Evolutionary conservation across 176 grass and related monocot genomes (phyloP).

Genomic region (Oryza glumipatula): DNA sequence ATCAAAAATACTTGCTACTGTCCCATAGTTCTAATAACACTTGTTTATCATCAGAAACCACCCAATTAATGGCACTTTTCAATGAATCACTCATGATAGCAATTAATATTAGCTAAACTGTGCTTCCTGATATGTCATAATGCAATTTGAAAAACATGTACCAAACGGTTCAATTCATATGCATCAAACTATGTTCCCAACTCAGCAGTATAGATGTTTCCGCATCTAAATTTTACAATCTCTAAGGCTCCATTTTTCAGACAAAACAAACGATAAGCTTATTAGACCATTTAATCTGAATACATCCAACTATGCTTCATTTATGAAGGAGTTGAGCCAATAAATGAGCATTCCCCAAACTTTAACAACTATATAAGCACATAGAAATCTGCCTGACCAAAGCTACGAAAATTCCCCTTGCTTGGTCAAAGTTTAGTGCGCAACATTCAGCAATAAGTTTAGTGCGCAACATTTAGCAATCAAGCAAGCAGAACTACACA

Average conservation of each 20-base stretch:
- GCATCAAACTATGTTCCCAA: neutral
- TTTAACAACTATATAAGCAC: conserved; percentile 18
- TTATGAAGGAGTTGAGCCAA: neutral
- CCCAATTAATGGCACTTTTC: neutral
- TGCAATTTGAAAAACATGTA: neutral
- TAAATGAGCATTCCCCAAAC: neutral
- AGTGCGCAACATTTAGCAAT: neutral
- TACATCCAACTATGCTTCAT: neutral
- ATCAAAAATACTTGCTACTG: neutral
- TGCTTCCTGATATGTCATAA: neutral
- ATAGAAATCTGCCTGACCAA: neutral
- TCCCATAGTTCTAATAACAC: conserved; percentile 14
- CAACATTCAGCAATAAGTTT: neutral
- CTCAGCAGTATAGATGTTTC: neutral
- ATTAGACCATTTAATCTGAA: neutral
- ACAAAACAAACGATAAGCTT: neutral
- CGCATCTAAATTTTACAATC: conserved; percentile 20
- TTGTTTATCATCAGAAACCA: neutral
- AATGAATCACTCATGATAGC: neutral
- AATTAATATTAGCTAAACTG: conserved; percentile 11
- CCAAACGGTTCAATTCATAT: neutral
- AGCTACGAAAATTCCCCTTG: neutral
- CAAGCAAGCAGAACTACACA: conserved; percentile 22
- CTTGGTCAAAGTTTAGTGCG: conserved; percentile 25
- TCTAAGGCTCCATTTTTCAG: neutral